A percentile compares a stretch with the other conserved stretches of the same genome.
Conservation (phyloP, 1,284 basidiomycete genomes). For the Tremellales sp. region DNA sequence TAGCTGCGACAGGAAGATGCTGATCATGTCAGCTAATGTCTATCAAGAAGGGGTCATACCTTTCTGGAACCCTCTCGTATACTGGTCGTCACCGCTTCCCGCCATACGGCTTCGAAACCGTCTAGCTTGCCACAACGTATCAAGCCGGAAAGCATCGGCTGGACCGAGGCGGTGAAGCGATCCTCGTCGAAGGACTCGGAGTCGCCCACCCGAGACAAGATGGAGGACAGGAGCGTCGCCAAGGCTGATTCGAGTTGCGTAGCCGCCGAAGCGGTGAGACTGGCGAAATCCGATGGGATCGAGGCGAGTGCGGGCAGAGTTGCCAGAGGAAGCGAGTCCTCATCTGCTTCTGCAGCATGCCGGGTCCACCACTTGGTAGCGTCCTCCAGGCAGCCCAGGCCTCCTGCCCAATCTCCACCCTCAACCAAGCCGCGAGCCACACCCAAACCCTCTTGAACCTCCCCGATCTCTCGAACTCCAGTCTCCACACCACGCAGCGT, state of each 20-base stretch:
- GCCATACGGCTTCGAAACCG: constrained; percentile 68
- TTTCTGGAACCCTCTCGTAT: constrained; percentile 59
- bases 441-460: constrained; percentile 69
- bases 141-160: constrained; percentile 70
- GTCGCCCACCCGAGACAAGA: constrained; percentile 54
- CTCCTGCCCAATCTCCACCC: constrained; percentile 79
- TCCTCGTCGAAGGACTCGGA: constrained; percentile 21
- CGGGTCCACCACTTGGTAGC: constrained; percentile 64
- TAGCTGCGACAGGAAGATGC: constrained; percentile 28
- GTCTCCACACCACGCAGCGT: constrained; percentile 60
- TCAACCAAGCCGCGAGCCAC: constrained; percentile 67
- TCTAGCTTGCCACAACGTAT: constrained; percentile 69
- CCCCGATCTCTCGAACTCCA: constrained; percentile 63
- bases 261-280: constrained; percentile 67
- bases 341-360: neutral
- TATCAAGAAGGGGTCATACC: constrained; percentile 19
- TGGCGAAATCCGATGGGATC: constrained; percentile 64
- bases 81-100: constrained; percentile 66
- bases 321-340: constrained; percentile 38
- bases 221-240: constrained; percentile 62
- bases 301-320: constrained; percentile 65
- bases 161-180: constrained; percentile 35
- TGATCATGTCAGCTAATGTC: constrained; percentile 13
- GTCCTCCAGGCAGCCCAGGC: constrained; percentile 70
- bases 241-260: constrained; percentile 74